These are phyloP conservation scores for Peronosclerospora sorghi DNA, from an alignment of 352 stramenopile genomes.

Conservation along the genomic window DNA sequence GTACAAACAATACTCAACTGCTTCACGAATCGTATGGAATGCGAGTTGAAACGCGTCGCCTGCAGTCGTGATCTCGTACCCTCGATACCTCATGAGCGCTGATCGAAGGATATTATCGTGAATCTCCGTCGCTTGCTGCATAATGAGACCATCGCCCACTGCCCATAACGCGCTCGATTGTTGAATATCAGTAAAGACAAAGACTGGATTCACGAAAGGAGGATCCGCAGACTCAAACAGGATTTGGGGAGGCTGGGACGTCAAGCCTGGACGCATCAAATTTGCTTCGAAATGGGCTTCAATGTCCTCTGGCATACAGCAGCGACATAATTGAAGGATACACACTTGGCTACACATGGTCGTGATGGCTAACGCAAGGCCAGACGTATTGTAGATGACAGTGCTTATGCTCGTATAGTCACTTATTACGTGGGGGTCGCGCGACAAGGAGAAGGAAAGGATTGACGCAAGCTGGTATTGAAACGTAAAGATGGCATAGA, in stretches of 20 bases:
- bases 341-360: slow-evolving; percentile 39
- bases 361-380: slow-evolving; percentile 27
- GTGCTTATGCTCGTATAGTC: slow-evolving; percentile 18
- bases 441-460: slow-evolving; percentile 26
- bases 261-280: slow-evolving; percentile 25
- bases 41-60: slow-evolving; percentile 48
- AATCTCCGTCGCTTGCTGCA: slow-evolving; percentile 36
- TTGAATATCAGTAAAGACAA: slow-evolving; percentile 60
- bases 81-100: slow-evolving; percentile 34
- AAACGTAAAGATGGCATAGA: slow-evolving; percentile 48
- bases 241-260: slow-evolving; percentile 15
- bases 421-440: slow-evolving; percentile 12
- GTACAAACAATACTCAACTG: slow-evolving; percentile 45
- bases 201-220: slow-evolving; percentile 36
- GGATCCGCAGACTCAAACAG: slow-evolving; percentile 23
- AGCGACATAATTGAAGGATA: slow-evolving; percentile 24
- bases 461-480: slow-evolving; percentile 43
- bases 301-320: slow-evolving; percentile 30
- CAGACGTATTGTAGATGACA: slow-evolving; percentile 17
- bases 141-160: slow-evolving; percentile 26
- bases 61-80: slow-evolving; percentile 51
- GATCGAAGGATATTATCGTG: slow-evolving; percentile 43
- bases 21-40: slow-evolving; percentile 44
- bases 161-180: slow-evolving; percentile 47
- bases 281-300: slow-evolving; percentile 31